Conservation (phyloP, 176 grass and related monocot species). For the Guadua angustifolia region DNA sequence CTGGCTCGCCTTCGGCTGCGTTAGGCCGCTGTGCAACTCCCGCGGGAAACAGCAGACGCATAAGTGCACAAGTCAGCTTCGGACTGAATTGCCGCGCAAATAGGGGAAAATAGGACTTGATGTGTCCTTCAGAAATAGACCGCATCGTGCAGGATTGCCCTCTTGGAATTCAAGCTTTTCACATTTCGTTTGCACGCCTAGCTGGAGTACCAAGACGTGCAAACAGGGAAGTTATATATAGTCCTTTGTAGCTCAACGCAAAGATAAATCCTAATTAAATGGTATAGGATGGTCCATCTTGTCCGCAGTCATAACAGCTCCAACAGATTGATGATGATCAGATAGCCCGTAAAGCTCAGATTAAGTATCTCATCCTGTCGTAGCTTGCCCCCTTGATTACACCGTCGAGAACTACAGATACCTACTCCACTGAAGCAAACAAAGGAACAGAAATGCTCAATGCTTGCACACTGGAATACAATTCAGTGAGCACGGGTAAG, state of each 20-base stretch:
- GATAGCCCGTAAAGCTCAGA: neutral
- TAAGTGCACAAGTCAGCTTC: neutral
- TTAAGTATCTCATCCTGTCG: neutral
- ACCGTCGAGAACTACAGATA: slow-evolving; percentile 7
- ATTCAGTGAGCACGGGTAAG: neutral
- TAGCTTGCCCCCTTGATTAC: neutral
- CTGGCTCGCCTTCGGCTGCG: neutral
- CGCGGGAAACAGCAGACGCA: neutral
- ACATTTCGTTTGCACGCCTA: neutral
- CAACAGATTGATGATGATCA: neutral
- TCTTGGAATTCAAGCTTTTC: neutral
- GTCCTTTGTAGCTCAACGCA: neutral
- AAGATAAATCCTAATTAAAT: neutral
- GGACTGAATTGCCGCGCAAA: neutral
- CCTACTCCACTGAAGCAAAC: neutral
- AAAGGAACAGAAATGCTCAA: neutral
- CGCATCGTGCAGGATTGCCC: neutral
- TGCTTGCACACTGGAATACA: neutral
- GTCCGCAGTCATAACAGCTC: neutral
- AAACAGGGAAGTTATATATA: neutral
- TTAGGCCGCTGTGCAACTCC: neutral
- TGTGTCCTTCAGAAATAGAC: neutral
- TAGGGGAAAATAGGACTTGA: neutral
- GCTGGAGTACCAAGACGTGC: neutral
- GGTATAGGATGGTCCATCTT: neutral